Base-by-base conservation (phyloP, 228 moss, liverwort and hornwort genomes). In the Sphagnum magellanicum region DNA sequence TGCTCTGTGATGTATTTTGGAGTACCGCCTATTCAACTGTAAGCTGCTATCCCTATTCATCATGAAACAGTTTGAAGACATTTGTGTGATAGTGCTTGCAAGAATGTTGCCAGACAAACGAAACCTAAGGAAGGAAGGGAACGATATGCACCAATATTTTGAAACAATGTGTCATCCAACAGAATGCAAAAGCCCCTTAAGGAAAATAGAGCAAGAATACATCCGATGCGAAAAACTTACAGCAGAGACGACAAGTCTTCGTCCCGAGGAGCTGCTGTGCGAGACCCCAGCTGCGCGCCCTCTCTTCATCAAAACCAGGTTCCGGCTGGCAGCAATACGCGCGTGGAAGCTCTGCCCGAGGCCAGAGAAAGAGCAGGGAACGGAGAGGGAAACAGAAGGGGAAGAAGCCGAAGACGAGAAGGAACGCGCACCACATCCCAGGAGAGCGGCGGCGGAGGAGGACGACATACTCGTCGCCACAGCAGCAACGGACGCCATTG, bases 321-420 rank as follows among this genome's bases (percentile, higher is more conserved):
- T 83, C 68, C 75, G 74, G 10, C 75, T 50, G 32, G 32, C 0
- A 53, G 80, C 80, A 57, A 87, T 51, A n/a, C 91, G 82, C n/a
- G 91, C 84, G 10, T 70, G 74, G 50, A 91, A 90, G 55, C 79
- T 79, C 66, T 79, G 78, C 67, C 77, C 81, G 51, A 96, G 77
- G 1, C 93, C 93, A 63, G 73, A 73, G 76, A 84, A 76, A 1
- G 81, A 67, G 75, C 81, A 72, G 0, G 91, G 88, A 60, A 89
- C 74, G 8, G 86, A 84, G 6, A 85, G 49, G 14, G 84, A 76
- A 6, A 75, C 67, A 46, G 83, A 68, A 8, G 66, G 48, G 4
- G 73, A 12, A 5, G 86, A 16, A 0, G 86, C 60, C n/a, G 81
- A 49, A 8, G 75, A 61, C 8, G 74, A 60, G 52, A 70, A 69